These are phyloP conservation scores for Lanmaoa rubissima DNA, from an alignment of 768 basidiomycete species.

Conservation along the genomic window DNA sequence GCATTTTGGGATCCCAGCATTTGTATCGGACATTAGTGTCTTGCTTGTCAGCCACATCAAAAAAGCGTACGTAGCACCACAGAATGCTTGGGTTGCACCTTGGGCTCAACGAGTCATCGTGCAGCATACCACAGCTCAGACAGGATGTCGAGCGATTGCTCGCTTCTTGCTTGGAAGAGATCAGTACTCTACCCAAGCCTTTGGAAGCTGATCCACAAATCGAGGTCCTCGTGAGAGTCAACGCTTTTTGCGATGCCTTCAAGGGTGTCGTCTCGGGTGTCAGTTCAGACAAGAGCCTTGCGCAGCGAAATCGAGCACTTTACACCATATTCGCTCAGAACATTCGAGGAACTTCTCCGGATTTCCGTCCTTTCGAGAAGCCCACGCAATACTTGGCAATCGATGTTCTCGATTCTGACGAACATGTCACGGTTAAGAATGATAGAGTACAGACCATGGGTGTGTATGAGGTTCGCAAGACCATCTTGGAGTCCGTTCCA, in stretches of 20 bases:
- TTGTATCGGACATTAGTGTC: conserved; percentile 51
- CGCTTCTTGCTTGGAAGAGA: conserved; percentile 28
- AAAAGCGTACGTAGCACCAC: conserved; percentile 40
- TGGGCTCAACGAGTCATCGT: conserved; percentile 1
- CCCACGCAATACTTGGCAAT: conserved; percentile 12
- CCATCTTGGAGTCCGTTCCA: conserved; percentile 35
- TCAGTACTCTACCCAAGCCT: conserved; percentile 41
- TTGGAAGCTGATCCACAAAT: conserved; percentile 40
- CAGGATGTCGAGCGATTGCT: conserved; percentile 42
- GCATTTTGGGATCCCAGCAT: conserved; percentile 54
- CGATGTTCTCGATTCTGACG: conserved; percentile 11
- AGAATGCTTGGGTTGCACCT: neutral
- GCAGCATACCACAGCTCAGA: conserved; percentile 48
- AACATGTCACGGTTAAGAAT: neutral
- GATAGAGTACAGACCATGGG: conserved; percentile 21
- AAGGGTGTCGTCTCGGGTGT: conserved; percentile 33
- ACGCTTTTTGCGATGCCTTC: conserved; percentile 43
- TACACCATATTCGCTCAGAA: conserved; percentile 35
- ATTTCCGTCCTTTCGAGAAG: conserved; percentile 37
- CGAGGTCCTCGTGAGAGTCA: conserved; percentile 45
- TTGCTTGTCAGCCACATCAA: conserved; percentile 55
- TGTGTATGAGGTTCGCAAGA: conserved; percentile 33
- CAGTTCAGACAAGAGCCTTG: conserved; percentile 35
- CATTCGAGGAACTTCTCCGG: conserved; percentile 40
- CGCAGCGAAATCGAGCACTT: conserved; percentile 33